These are phyloP conservation scores for Eimeria tenella DNA, from an alignment of 169 alveolate species.

Conservation along the genomic window DNA sequence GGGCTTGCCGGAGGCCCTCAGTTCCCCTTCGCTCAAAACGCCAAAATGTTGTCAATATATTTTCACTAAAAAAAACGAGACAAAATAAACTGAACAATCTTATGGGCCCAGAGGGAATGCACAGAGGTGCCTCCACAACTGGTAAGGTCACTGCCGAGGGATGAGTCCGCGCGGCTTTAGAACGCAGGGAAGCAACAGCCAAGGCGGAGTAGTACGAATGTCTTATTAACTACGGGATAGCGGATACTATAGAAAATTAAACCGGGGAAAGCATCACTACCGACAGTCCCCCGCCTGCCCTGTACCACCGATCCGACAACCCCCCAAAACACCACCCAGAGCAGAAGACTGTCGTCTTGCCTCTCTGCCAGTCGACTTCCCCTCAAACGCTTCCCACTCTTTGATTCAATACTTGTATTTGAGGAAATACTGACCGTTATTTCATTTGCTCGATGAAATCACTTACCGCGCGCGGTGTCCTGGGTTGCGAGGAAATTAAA, in stretches of 20 bases:
- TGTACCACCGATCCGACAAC: constrained; percentile 64
- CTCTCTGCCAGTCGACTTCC: too few relatives aligned
- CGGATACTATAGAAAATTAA: background rate
- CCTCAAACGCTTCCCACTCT: too few relatives aligned
- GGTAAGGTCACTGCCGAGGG: constrained; percentile 21
- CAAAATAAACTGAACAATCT: background rate
- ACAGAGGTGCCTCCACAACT: background rate
- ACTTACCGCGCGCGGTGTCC: too few relatives aligned
- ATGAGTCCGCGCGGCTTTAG: background rate
- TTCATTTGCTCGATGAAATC: too few relatives aligned
- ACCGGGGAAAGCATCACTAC: background rate
- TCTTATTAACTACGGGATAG: background rate
- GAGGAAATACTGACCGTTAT: too few relatives aligned
- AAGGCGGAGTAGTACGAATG: background rate
- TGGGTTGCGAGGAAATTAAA: too few relatives aligned
- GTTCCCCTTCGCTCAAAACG: background rate
- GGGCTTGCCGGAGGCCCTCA: constrained; percentile 13
- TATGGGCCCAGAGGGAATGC: background rate
- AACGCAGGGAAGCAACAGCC: background rate
- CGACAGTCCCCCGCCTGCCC: constrained; percentile 26
- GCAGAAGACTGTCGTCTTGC: background rate
- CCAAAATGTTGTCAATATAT: background rate
- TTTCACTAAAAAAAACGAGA: background rate
- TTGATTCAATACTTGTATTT: too few relatives aligned
- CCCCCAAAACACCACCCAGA: constrained; percentile 47